A percentile compares a stretch with the other conserved stretches of the same genome.
These are phyloP conservation scores for Chloranthus sessilifolius DNA, from an alignment of 164 flowering plant genomes.

Conservation along the genomic window DNA sequence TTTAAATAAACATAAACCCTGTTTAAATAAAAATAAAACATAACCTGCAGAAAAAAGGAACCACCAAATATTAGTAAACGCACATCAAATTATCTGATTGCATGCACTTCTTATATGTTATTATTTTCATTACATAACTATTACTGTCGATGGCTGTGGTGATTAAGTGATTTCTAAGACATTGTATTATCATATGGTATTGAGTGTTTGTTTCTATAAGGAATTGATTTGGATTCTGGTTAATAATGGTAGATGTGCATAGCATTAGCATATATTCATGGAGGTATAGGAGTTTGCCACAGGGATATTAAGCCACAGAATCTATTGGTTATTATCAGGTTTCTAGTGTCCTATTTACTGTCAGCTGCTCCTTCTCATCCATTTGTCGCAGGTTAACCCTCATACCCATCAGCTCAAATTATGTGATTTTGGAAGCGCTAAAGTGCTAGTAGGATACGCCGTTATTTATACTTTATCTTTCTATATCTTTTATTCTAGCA, in stretches of 20 bases:
- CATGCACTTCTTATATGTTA: too few relatives aligned
- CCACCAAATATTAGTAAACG: too few relatives aligned
- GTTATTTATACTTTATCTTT: neutral
- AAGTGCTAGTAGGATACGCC: slow-evolving; percentile 56
- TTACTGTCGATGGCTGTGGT: too few relatives aligned
- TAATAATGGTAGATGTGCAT: slow-evolving; percentile 40
- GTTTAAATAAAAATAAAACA: too few relatives aligned
- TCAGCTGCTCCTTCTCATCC: neutral
- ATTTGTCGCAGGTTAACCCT: slow-evolving; percentile 66
- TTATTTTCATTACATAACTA: too few relatives aligned
- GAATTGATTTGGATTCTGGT: slow-evolving; percentile 6
- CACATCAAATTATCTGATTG: too few relatives aligned
- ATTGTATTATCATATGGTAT: neutral
- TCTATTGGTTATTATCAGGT: slow-evolving; percentile 34
- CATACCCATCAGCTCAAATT: slow-evolving; percentile 83
- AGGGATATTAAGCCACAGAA: slow-evolving; percentile 72
- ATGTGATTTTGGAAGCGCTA: slow-evolving; percentile 93
- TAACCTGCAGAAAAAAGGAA: too few relatives aligned
- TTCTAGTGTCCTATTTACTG: neutral
- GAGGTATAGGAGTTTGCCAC: slow-evolving; percentile 55
- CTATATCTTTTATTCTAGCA: neutral
- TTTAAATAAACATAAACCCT: too few relatives aligned
- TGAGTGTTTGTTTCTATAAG: slow-evolving; percentile 1
- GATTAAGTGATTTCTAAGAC: neutral
- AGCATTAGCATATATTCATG: slow-evolving; percentile 57